phyloP scores from a whole-genome alignment of 106 monocot genomes.

The Dendrobium huoshanense region DNA sequence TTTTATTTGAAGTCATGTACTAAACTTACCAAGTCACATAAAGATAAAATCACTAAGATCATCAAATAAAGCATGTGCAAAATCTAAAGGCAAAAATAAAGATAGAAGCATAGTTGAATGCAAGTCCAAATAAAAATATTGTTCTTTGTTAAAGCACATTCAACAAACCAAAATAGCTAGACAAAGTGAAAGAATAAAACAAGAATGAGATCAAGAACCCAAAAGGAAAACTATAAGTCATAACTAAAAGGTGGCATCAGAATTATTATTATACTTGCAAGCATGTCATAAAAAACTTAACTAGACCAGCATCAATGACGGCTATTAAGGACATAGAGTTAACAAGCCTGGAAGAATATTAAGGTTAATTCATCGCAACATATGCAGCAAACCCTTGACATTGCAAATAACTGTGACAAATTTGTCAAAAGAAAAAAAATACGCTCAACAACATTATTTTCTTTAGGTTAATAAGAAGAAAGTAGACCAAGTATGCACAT shows the following conservation, averaged over 20 bases:
- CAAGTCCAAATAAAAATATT: background rate
- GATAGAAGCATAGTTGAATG: too few relatives aligned
- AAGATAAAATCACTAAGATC: too few relatives aligned
- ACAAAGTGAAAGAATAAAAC: background rate
- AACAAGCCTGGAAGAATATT: background rate
- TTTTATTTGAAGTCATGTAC: too few relatives aligned
- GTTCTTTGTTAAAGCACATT: background rate
- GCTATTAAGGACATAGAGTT: background rate
- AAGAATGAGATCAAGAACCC: background rate
- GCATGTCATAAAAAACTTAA: conserved; percentile 1
- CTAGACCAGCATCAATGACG: background rate
- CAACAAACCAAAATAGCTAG: background rate
- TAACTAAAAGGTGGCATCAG: background rate
- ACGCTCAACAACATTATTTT: background rate
- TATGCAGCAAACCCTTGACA: too few relatives aligned
- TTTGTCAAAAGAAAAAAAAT: background rate
- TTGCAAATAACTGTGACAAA: background rate
- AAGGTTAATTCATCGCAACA: background rate
- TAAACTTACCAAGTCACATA: too few relatives aligned
- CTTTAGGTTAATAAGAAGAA: background rate
- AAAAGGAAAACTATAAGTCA: background rate
- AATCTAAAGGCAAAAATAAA: too few relatives aligned
- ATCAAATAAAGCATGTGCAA: too few relatives aligned
- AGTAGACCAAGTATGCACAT: background rate
- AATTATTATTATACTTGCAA: background rate